phyloP scores from a whole-genome alignment of 2,329 filamentous ascomycete species.

The Botryotinia convoluta region DNA sequence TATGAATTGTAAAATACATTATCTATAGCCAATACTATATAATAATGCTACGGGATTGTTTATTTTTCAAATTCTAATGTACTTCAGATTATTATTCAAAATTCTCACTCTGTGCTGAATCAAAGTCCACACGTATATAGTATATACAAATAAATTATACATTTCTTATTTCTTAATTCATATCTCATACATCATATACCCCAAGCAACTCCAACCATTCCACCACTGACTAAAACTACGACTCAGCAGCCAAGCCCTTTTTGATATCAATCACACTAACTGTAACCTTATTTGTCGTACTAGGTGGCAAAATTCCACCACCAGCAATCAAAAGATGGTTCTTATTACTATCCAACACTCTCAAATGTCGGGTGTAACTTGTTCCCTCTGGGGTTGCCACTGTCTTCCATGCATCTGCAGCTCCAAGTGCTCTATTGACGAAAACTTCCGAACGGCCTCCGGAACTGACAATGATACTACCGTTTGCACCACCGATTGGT shows the following conservation, averaged over 20 bases:
- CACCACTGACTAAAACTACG: neutral
- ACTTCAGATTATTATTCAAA: neutral
- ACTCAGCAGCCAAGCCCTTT: conserved; percentile 23
- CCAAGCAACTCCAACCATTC: neutral
- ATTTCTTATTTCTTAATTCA: neutral
- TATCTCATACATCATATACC: neutral
- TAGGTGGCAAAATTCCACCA: conserved; percentile 34
- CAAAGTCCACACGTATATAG: neutral
- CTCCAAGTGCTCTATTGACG: conserved; percentile 35
- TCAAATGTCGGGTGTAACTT: conserved; percentile 35
- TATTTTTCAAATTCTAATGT: neutral
- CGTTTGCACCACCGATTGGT: conserved; percentile 33
- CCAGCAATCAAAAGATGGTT: conserved; percentile 37
- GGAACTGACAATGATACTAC: conserved; percentile 36
- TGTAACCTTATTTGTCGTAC: conserved; percentile 35
- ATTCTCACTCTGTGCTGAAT: neutral
- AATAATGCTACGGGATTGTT: neutral
- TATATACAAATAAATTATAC: neutral
- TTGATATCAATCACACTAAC: conserved; percentile 36
- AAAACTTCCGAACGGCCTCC: conserved; percentile 33
- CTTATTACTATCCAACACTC: conserved; percentile 32
- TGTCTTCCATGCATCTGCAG: conserved; percentile 32
- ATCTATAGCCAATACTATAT: neutral
- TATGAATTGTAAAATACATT: neutral
- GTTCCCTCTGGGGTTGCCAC: conserved; percentile 31